Percentiles rank a stretch among this genome's conserved stretches.
phyloP scores from a whole-genome alignment of 352 stramenopile species.

The Globisporangium alternatum region DNA sequence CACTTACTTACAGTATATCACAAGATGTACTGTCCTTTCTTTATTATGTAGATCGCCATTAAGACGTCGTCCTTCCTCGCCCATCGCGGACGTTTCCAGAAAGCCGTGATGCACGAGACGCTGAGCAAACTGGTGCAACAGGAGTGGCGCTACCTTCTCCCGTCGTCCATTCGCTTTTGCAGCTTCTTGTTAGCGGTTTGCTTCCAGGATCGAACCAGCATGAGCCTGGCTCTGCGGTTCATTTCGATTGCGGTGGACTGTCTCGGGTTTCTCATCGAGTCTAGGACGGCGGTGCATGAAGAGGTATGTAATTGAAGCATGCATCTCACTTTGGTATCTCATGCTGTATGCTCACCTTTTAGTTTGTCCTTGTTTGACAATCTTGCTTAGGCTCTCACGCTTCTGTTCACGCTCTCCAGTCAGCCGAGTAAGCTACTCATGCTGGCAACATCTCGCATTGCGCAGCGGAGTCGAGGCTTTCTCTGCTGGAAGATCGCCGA shows the following conservation, averaged over 20 bases:
- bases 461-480: conserved; percentile 29
- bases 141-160: conserved; percentile 43
- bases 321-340: background rate
- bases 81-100: conserved; percentile 36
- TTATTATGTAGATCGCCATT: conserved; percentile 34
- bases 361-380: background rate
- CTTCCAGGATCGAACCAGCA: conserved; percentile 35
- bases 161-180: conserved; percentile 50
- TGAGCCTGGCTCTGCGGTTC: conserved; percentile 31
- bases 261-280: conserved; percentile 36
- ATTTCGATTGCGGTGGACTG: conserved; percentile 39
- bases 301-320: conserved; percentile 33
- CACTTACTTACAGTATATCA: too few relatives aligned
- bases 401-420: conserved; percentile 67
- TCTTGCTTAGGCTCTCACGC: conserved; percentile 45
- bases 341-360: background rate
- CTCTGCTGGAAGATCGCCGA: conserved; percentile 69
- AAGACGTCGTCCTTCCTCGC: conserved; percentile 35
- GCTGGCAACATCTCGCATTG: conserved; percentile 30
- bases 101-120: conserved; percentile 28
- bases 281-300: conserved; percentile 42
- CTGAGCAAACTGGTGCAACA: conserved; percentile 30
- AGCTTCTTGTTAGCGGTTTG: conserved; percentile 49
- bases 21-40: too few relatives aligned
- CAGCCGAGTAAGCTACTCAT: conserved; percentile 61